Evolutionary conservation across 306 rosid genomes (phyloP), one percentile per base, ranked within the genome.

Genomic region (Myrica gale): DNA sequence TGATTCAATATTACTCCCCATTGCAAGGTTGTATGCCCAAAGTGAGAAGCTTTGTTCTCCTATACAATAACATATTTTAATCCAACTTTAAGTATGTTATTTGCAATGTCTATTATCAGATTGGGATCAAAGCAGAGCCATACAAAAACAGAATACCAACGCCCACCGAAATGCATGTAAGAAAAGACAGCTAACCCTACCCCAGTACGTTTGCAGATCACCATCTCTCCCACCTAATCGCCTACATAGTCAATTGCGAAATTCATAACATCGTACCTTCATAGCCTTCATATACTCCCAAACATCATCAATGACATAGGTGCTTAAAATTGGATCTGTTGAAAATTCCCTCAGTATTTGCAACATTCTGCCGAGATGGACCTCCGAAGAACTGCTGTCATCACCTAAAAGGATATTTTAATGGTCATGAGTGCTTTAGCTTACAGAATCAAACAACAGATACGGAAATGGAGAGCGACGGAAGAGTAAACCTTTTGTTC

Each of bases 251-350:
- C 45, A 50, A 47, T 13, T 48, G 67, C 71, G 78, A 83, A 9
- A 47, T 19, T 68, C 61, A 51, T 53, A 37, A 51, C 70, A 56
- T 69, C 82, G 72, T 61, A 95, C 98, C 98, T 95, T 95, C 81
- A 89, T 92, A 48, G 97, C 96, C 75, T 87, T 80, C 98, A 95
- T 95, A 88, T 92, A 92, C 73, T 95, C 98, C 98, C 98, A 95
- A 54, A 95, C 97, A 80, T 90, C 98, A 79, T 95, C 98, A 68
- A 95, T 92, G 77, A 95, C 98, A 69, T 95, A 95, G 76, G 84
- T 80, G 76, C 95, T 92, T 82, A 95, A 82, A 78, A 92, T 90
- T 67, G 91, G 96, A 88, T 95, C 96, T 20, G 89, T 88, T 48
- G 98, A 92, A 82, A 95, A 92, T 85, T 95, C 98, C 80, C 92